Evolutionary conservation across 768 basidiomycete species (phyloP), one percentile per base, ranked within the genome.

Genomic region (Boletus fagicola): DNA sequence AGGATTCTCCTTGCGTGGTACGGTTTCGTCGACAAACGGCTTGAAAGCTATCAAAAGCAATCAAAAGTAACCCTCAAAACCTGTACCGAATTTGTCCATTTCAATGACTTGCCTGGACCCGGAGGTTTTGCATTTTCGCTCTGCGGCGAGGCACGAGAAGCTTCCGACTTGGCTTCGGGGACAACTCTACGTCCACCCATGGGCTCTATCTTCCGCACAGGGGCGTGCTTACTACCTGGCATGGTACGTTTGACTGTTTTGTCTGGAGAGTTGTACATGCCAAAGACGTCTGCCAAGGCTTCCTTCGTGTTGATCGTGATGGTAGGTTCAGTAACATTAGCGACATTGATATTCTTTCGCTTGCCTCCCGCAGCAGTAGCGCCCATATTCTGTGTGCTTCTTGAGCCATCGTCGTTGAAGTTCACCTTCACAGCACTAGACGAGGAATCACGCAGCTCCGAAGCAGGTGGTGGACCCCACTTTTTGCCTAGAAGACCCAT

Each of bases 221-320:
- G 87, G 0, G 86, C 87, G 66, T 90, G 83, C 66, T 89, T 90
- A 63, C 84, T 88, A 24, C 88, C 87, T 5, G 82, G 80, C 62
- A 78, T 68, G 16, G 76, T 63, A 26, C 79, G 72, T 50, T 80
- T 83, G 45, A 79, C 78, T 0, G 87, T 87, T 74, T 86, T 90
- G 59, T 91, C 90, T 3, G 90, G 90, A 10, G 90, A 92, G 70
- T 97, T 96, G 70, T 94, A 98, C 88, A 98, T 94, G 51, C 87
- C 89, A 74, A 95, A 94, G 42, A 98, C 93, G 67, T 98, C 94
- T 13, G 85, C 90, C 35, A 97, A 79, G 4, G 97, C 97, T 61
- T 93, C 92, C 70, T 94, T 95, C 30, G 97, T 99, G 70, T 97
- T 97, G 64, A 98, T 93, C 1, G 97, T 99, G 7, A 98, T 87